phyloP scores from a whole-genome alignment of 148 eudicot genomes.

The Tetragonia tetragonoides region DNA sequence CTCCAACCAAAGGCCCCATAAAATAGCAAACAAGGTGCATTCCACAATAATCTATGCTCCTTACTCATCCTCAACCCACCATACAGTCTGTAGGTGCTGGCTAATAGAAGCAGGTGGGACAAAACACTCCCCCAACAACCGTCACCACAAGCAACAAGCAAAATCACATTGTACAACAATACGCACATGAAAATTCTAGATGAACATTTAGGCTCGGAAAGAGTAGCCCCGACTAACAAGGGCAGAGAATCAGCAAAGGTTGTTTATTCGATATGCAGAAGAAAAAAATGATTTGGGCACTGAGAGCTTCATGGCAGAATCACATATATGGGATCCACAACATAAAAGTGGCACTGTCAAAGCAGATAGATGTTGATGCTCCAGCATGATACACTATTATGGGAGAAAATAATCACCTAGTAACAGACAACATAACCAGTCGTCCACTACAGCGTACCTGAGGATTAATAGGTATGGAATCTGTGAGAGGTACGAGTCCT shows the following conservation, averaged over 20 bases:
- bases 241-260: not conserved
- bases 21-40: no score
- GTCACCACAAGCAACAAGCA: no score
- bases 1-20: no score
- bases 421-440: not conserved
- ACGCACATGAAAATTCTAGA: no score
- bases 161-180: no score
- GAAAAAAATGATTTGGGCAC: not conserved
- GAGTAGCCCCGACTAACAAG: not conserved
- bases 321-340: not conserved
- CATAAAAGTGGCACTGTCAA: not conserved
- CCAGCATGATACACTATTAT: not conserved
- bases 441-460: constrained; percentile 49
- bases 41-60: no score
- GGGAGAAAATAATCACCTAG: not conserved
- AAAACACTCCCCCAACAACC: no score
- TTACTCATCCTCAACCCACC: no score
- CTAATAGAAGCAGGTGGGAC: no score
- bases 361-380: not conserved
- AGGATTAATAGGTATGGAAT: constrained; percentile 87
- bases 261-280: not conserved
- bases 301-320: not conserved
- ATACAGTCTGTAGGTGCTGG: no score
- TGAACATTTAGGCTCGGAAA: not conserved
- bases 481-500: constrained; percentile 91